phyloP scores from a whole-genome alignment of 495 filamentous ascomycete species.

The Alectoria sarmentosa region DNA sequence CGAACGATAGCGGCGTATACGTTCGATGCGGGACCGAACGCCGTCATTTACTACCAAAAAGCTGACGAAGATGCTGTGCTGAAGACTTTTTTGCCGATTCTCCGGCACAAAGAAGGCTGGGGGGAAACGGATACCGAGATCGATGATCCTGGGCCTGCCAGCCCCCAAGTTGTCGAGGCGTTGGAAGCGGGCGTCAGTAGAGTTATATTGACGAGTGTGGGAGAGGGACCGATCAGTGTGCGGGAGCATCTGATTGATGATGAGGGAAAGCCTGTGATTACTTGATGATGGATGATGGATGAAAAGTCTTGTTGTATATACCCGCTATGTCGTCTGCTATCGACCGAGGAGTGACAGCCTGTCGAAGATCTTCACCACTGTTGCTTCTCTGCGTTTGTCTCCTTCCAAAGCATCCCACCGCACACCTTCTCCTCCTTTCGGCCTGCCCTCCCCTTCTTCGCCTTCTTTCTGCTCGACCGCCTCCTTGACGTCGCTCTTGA shows the following conservation, averaged over 20 bases:
- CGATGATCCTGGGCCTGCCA: conserved; percentile 41
- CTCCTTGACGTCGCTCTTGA: conserved; percentile 35
- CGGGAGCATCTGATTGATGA: conserved; percentile 70
- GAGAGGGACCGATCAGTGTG: conserved; percentile 76
- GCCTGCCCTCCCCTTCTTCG: conserved; percentile 28
- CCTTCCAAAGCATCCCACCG: conserved; percentile 37
- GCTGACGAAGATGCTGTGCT: conserved; percentile 63
- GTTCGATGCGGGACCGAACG: conserved; percentile 95
- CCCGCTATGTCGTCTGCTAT: background rate
- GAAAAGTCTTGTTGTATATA: background rate
- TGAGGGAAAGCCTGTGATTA: conserved; percentile 47
- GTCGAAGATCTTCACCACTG: conserved; percentile 40
- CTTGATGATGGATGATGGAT: background rate
- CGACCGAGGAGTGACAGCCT: conserved; percentile 50
- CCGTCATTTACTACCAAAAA: conserved; percentile 88
- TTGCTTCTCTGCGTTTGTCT: conserved; percentile 31
- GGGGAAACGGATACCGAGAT: conserved; percentile 38
- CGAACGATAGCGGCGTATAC: conserved; percentile 84
- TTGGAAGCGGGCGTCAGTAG: conserved; percentile 74
- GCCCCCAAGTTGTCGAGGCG: conserved; percentile 33
- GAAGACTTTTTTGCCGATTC: conserved; percentile 54
- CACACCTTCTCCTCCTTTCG: conserved; percentile 34
- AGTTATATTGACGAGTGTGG: conserved; percentile 86
- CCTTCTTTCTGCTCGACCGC: conserved; percentile 18
- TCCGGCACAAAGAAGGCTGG: conserved; percentile 36